phyloP scores from a whole-genome alignment of 2,329 filamentous ascomycete genomes.

The Diaporthe longicolla region DNA sequence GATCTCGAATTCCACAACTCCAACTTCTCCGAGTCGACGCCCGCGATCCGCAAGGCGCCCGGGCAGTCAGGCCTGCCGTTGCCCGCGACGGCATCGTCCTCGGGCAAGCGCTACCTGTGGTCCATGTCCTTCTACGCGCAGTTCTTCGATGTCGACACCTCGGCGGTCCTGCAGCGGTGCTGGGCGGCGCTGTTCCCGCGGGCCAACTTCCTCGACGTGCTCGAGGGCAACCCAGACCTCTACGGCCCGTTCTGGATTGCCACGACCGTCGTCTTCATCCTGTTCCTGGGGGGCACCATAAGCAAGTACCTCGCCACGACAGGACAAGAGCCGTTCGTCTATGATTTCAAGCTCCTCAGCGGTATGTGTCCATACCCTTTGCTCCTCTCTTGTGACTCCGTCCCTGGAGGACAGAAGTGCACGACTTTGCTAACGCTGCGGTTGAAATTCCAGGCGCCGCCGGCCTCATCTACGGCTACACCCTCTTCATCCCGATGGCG shows the following conservation, averaged over 20 bases:
- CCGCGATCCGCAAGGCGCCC: slow-evolving; percentile 64
- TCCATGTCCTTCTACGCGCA: slow-evolving; percentile 93
- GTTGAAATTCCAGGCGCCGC: slow-evolving; percentile 73
- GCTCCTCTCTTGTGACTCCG: slow-evolving; percentile 11
- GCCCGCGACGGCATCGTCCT: slow-evolving; percentile 48
- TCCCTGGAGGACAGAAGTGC: not conserved
- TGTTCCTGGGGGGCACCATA: slow-evolving; percentile 96
- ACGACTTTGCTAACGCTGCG: slow-evolving; percentile 13
- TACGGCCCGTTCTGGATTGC: slow-evolving; percentile 99
- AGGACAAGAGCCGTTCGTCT: slow-evolving; percentile 82
- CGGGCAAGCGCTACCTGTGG: slow-evolving; percentile 91
- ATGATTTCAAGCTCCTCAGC: slow-evolving; percentile 91
- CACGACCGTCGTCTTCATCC: slow-evolving; percentile 94
- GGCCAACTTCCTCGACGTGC: slow-evolving; percentile 94
- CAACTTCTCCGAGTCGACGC: slow-evolving; percentile 77
- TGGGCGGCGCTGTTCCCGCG: slow-evolving; percentile 90
- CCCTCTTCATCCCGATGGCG: slow-evolving; percentile 84
- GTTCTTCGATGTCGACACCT: slow-evolving; percentile 98
- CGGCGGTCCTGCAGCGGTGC: slow-evolving; percentile 88
- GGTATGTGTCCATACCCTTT: slow-evolving; percentile 64
- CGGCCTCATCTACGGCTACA: slow-evolving; percentile 96
- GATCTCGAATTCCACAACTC: slow-evolving; percentile 99
- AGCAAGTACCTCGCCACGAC: slow-evolving; percentile 85
- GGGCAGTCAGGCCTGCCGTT: slow-evolving; percentile 66
- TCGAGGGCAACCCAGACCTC: slow-evolving; percentile 96